A percentile compares a stretch with the other conserved stretches of the same genome.
These are phyloP conservation scores for Trichoderma arundinaceum DNA, from an alignment of 2,329 filamentous ascomycete species.

Conservation along the genomic window DNA sequence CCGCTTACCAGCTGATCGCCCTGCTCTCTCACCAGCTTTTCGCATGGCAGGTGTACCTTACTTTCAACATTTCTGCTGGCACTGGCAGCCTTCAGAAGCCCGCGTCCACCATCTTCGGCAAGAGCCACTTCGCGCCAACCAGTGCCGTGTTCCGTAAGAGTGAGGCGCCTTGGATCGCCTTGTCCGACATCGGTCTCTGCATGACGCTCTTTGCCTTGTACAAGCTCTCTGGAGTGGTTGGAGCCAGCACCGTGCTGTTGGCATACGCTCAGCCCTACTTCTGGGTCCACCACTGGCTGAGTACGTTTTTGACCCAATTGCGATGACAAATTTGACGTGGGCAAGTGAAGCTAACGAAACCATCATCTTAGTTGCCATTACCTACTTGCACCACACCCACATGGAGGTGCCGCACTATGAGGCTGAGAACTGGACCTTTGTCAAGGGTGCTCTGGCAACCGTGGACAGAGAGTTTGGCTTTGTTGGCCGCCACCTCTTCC, in stretches of 20 bases:
- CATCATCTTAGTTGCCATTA: conserved; percentile 65
- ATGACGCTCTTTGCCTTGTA: conserved; percentile 59
- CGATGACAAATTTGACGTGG: background rate
- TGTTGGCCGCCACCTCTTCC: conserved; percentile 66
- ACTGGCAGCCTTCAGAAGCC: conserved; percentile 15
- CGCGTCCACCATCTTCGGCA: conserved; percentile 41
- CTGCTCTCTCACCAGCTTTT: conserved; percentile 67
- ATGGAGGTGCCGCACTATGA: conserved; percentile 54
- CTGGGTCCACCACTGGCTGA: conserved; percentile 74
- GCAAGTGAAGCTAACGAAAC: background rate
- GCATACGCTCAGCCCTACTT: conserved; percentile 69
- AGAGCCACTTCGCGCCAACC: conserved; percentile 66
- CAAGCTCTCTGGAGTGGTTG: conserved; percentile 58
- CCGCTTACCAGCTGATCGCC: conserved; percentile 59
- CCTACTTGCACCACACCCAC: conserved; percentile 68
- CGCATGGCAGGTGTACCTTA: conserved; percentile 68
- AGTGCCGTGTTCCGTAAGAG: conserved; percentile 64
- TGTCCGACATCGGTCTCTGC: conserved; percentile 65
- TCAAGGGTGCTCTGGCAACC: conserved; percentile 64
- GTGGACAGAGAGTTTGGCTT: conserved; percentile 68
- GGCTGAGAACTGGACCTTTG: conserved; percentile 63
- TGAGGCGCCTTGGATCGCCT: conserved; percentile 61
- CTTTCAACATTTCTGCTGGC: conserved; percentile 58
- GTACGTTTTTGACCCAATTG: conserved; percentile 45
- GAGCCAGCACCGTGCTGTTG: conserved; percentile 54